phyloP scores from a whole-genome alignment of 2,329 filamentous ascomycete species.

The Fusarium coicis region DNA sequence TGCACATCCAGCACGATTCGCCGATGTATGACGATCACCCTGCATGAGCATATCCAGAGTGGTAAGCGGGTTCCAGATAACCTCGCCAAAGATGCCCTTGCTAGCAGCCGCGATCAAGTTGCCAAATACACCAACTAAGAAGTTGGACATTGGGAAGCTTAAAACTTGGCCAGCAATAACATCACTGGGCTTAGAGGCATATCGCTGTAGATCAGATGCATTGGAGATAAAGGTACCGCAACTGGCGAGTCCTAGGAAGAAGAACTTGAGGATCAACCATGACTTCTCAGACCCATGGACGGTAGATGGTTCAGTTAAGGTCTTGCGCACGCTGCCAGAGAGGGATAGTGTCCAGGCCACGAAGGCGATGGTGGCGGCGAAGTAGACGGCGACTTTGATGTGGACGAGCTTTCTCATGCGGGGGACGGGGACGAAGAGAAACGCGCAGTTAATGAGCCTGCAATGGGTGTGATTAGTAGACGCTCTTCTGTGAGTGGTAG shows the following conservation, averaged over 20 bases:
- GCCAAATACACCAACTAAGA: slow-evolving; percentile 4
- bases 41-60: slow-evolving; percentile 10
- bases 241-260: slow-evolving; percentile 3
- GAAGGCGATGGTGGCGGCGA: slow-evolving; percentile 9
- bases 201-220: slow-evolving; percentile 4
- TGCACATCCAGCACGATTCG: background rate
- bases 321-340: background rate
- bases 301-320: background rate
- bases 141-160: slow-evolving; percentile 7
- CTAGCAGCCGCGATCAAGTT: slow-evolving; percentile 13
- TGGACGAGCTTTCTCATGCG: slow-evolving; percentile 10
- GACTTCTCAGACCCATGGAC: background rate
- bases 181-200: background rate
- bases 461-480: rapidly evolving
- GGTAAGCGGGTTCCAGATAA: slow-evolving; percentile 8
- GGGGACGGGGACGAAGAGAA: background rate
- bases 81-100: slow-evolving; percentile 11
- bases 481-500: rapidly evolving
- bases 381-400: slow-evolving; percentile 10
- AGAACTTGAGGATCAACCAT: slow-evolving; percentile 17
- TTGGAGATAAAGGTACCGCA: slow-evolving; percentile 5
- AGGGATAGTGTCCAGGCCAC: slow-evolving; percentile 1
- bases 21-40: slow-evolving; percentile 3
- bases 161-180: background rate
- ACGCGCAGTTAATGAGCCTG: slow-evolving; percentile 10